Base-by-base conservation (phyloP, 441 rosid species). In the Populus tomentosa region DNA sequence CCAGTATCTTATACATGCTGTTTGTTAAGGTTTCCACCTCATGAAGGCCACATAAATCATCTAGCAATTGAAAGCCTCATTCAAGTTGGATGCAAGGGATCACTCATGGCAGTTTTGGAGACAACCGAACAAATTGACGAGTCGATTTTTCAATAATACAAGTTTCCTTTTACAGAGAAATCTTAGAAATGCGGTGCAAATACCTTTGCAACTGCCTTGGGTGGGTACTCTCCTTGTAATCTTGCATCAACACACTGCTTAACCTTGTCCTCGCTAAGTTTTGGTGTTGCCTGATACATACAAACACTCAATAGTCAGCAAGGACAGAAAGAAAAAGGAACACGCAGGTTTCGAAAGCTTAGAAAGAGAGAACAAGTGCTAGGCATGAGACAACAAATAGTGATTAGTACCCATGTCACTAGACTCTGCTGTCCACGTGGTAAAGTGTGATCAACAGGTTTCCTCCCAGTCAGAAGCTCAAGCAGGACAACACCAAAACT, bases 381-480 rank as follows among this genome's bases (percentile, higher is more conserved):
- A 56, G 32, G 23, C 32, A 79, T 28, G 4, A 77, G 61, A 74
- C 56, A 56, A 80, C 65, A 69, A 33, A 23, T 33, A 28, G 33
- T 40, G 42, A 71, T 61, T 20, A 72, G 80, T 78, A 94, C 99
- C 99, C 99, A 96, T 70, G 98, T 96, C 71, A 96, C 99, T 21
- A 96, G 92, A 86, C 95, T 90, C 86, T 96, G 99, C 82, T 96
- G 99, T 69, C 98, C 99, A 80, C 99, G 99, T 16, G 99, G 99
- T 92, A 96, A 88, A 0, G 99, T 96, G 85, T 94, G 98, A 84
- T 96, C 99, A 28, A 28, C 30, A 28, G 30, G 30, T 28, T 30
- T 30, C 32, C 32, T 30, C 32, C 32, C 32, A 30, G 99, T 96
- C 56, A 96, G 76, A 81, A 96, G 98, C 89, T 96, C 99, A 69